phyloP scores from a whole-genome alignment of 257 asterid species.

The Solanum sejunctum region DNA sequence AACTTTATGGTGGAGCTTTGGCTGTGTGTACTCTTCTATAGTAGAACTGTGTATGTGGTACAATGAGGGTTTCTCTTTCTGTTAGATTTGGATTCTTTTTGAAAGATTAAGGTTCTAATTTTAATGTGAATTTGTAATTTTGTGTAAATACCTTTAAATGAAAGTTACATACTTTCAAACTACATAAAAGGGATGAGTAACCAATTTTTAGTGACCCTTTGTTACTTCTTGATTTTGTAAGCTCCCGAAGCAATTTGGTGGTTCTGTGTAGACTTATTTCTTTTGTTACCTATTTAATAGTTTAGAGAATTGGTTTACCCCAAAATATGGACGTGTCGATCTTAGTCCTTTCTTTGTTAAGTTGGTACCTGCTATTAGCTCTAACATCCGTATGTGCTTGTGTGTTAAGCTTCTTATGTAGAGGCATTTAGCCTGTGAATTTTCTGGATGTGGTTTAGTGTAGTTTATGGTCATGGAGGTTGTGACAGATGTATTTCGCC shows the following conservation, averaged over 20 bases:
- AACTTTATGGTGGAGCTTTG: background rate
- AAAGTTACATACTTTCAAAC: background rate
- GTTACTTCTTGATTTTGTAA: background rate
- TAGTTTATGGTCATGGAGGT: background rate
- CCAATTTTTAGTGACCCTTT: background rate
- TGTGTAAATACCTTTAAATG: background rate
- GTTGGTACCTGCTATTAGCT: background rate
- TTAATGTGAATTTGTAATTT: background rate
- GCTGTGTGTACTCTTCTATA: background rate
- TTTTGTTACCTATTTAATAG: background rate
- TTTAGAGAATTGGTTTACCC: background rate
- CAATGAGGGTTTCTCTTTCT: background rate
- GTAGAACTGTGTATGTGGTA: background rate
- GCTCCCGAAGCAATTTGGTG: background rate
- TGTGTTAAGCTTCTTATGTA: background rate
- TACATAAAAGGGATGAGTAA: background rate
- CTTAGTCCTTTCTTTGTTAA: background rate
- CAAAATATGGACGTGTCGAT: background rate
- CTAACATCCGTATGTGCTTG: background rate
- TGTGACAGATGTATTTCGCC: background rate
- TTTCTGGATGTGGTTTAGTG: background rate
- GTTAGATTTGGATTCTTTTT: background rate
- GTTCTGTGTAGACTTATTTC: background rate
- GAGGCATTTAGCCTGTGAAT: background rate
- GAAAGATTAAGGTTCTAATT: background rate